A percentile compares a stretch with the other conserved stretches of the same genome.
Evolutionary conservation across 805 yeast species (phyloP).

Genomic region (Lipomyces mesembrius): DNA sequence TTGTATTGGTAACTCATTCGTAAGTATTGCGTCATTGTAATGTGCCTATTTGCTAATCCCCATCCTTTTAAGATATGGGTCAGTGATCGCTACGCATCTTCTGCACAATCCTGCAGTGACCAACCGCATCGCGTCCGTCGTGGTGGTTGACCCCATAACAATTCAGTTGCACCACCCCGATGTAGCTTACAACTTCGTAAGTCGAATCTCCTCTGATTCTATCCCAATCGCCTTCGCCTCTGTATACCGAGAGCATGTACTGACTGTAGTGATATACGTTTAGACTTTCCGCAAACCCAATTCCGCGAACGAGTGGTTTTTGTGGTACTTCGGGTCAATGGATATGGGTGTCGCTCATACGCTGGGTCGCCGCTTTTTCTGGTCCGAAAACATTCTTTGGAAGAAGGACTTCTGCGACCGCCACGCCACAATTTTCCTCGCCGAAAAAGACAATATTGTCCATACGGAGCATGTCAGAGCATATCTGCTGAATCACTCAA

Average conservation of each 20-base stretch:
- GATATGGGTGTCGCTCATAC: conserved; percentile 9
- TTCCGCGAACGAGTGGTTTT: conserved; percentile 9
- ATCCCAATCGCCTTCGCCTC: background rate
- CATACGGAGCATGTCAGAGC: conserved; percentile 1
- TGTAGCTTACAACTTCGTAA: conserved; percentile 14
- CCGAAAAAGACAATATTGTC: conserved; percentile 11
- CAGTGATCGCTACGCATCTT: conserved; percentile 6
- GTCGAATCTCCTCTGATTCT: background rate
- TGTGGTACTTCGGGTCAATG: conserved; percentile 10
- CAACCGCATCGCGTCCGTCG: background rate
- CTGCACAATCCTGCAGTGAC: conserved; percentile 3
- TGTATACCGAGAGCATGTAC: background rate
- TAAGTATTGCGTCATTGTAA: background rate
- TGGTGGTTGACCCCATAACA: conserved; percentile 4
- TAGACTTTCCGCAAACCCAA: conserved; percentile 7
- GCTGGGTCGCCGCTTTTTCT: conserved; percentile 9
- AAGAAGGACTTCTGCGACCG: conserved; percentile 5
- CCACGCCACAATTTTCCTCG: background rate
- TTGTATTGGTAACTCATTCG: conserved; percentile 8
- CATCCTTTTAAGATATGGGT: background rate
- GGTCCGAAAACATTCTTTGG: conserved; percentile 14
- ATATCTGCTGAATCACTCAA: background rate
- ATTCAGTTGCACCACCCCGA: conserved; percentile 9
- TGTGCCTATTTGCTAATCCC: conserved; percentile 3
- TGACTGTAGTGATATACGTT: background rate